Evolutionary conservation across 2,329 filamentous ascomycete genomes (phyloP).

Genomic region (Aureobasidium sp.): DNA sequence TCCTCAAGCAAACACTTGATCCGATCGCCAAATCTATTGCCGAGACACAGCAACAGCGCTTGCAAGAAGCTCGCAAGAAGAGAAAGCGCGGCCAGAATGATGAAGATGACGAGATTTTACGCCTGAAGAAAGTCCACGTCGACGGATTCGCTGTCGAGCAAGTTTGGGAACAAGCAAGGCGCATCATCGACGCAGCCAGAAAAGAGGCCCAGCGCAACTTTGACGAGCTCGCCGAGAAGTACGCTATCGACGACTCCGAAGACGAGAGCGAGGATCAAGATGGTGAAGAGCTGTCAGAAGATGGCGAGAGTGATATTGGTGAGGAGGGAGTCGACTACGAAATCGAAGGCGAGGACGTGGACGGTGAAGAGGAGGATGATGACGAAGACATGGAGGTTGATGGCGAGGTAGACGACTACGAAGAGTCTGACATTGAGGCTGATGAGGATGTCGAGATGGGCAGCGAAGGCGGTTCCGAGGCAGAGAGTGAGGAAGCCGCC

Average conservation of each 20-base stretch:
- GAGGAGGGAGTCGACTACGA: slow-evolving; percentile 27
- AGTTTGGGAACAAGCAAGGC: slow-evolving; percentile 87
- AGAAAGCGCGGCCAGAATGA: slow-evolving; percentile 56
- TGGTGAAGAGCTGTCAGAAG: slow-evolving; percentile 28
- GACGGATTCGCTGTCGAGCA: slow-evolving; percentile 82
- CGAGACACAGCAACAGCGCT: slow-evolving; percentile 59
- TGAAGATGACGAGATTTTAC: slow-evolving; percentile 49
- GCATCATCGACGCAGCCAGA: slow-evolving; percentile 62
- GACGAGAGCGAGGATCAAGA: slow-evolving; percentile 27
- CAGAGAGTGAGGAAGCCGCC: slow-evolving; percentile 42
- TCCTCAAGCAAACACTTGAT: slow-evolving; percentile 75
- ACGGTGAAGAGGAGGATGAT: slow-evolving; percentile 27
- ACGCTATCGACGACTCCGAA: slow-evolving; percentile 15
- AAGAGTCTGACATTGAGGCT: slow-evolving; percentile 34
- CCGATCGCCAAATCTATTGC: slow-evolving; percentile 65
- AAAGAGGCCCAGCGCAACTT: slow-evolving; percentile 44
- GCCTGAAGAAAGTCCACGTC: slow-evolving; percentile 72
- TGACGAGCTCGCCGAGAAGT: slow-evolving; percentile 25
- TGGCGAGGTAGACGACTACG: slow-evolving; percentile 31
- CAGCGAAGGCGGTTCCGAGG: slow-evolving; percentile 32
- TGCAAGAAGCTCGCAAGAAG: slow-evolving; percentile 63
- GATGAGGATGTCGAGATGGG: slow-evolving; percentile 22
- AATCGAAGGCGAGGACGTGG: slow-evolving; percentile 25
- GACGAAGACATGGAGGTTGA: slow-evolving; percentile 23
- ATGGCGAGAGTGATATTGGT: slow-evolving; percentile 29